Conservation (phyloP, 208 protist genomes). For the Leishmania gerbilli region DNA sequence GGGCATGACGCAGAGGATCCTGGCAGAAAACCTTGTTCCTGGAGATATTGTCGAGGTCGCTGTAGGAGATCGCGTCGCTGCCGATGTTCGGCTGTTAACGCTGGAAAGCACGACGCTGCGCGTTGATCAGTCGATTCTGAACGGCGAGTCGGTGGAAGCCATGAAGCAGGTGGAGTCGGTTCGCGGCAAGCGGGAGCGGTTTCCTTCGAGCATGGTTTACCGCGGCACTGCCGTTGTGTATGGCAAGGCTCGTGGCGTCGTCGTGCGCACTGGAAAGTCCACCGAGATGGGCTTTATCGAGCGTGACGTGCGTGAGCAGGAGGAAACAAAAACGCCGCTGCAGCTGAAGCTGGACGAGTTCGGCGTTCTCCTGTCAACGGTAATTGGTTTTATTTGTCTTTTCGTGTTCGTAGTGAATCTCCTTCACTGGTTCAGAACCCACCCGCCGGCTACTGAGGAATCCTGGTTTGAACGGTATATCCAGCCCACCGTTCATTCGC, state of each 20-base stretch:
- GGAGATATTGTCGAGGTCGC: slow-evolving; percentile 95
- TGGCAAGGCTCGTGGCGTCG: slow-evolving; percentile 92
- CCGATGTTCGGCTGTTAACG: slow-evolving; percentile 92
- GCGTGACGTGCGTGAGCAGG: slow-evolving; percentile 76
- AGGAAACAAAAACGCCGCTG: slow-evolving; percentile 93
- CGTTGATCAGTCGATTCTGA: slow-evolving; percentile 94
- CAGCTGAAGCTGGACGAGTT: slow-evolving; percentile 97
- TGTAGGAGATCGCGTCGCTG: slow-evolving; percentile 95
- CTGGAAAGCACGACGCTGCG: slow-evolving; percentile 89
- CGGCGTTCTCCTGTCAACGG: slow-evolving; percentile 90
- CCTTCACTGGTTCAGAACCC: slow-evolving; percentile 74
- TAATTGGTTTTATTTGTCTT: slow-evolving; percentile 91
- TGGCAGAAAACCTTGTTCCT: slow-evolving; percentile 89
- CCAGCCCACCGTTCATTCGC: slow-evolving; percentile 79
- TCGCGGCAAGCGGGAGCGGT: slow-evolving; percentile 44
- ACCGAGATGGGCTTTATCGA: slow-evolving; percentile 97
- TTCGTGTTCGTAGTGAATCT: slow-evolving; percentile 94
- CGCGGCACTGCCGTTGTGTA: slow-evolving; percentile 93
- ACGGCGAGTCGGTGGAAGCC: slow-evolving; percentile 91
- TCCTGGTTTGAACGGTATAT: slow-evolving; percentile 66
- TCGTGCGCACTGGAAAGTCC: slow-evolving; percentile 89
- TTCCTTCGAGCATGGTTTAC: slow-evolving; percentile 92
- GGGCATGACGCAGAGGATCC: slow-evolving; percentile 48
- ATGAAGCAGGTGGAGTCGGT: slow-evolving; percentile 69
- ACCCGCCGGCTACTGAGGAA: slow-evolving; percentile 56